A percentile compares a stretch with the other conserved stretches of the same genome.
phyloP scores from a whole-genome alignment of 1,139 yeast genomes.

The Taiozyma sp. region DNA sequence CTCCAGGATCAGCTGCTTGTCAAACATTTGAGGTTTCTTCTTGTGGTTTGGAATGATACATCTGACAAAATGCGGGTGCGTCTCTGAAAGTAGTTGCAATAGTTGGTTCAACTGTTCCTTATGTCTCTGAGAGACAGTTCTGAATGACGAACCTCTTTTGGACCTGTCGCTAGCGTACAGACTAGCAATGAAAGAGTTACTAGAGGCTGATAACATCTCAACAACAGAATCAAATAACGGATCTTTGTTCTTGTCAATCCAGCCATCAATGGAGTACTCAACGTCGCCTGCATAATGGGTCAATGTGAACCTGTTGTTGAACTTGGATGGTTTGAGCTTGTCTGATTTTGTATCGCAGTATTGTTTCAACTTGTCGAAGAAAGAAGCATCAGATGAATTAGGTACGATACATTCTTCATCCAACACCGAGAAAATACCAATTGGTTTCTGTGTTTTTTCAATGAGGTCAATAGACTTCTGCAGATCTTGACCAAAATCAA shows the following conservation, averaged over 20 bases:
- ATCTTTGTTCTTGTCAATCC: conserved; percentile 94
- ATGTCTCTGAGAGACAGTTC: conserved; percentile 84
- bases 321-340: conserved; percentile 70
- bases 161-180: conserved; percentile 34
- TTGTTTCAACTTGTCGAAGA: conserved; percentile 73
- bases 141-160: conserved; percentile 34
- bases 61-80: conserved; percentile 96
- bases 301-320: conserved; percentile 66
- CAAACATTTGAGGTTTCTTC: conserved; percentile 68
- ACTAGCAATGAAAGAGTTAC: conserved; percentile 44
- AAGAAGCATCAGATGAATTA: conserved; percentile 77
- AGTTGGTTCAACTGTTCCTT: conserved; percentile 76
- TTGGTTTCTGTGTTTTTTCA: conserved; percentile 69
- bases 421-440: conserved; percentile 83
- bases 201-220: conserved; percentile 51
- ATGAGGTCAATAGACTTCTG: conserved; percentile 94
- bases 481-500: conserved; percentile 94
- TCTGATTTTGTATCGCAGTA: conserved; percentile 34
- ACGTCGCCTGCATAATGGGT: conserved; percentile 96
- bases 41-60: conserved; percentile 88
- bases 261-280: conserved; percentile 85
- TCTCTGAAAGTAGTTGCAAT: conserved; percentile 68
- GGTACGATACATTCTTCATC: conserved; percentile 98
- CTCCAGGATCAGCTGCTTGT: conserved; percentile 73
- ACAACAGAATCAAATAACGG: conserved; percentile 81